Evolutionary conservation across 192 early-diverging fungal species (phyloP), one percentile per base, ranked within the genome.

Genomic region (Kappamyces sp.): DNA sequence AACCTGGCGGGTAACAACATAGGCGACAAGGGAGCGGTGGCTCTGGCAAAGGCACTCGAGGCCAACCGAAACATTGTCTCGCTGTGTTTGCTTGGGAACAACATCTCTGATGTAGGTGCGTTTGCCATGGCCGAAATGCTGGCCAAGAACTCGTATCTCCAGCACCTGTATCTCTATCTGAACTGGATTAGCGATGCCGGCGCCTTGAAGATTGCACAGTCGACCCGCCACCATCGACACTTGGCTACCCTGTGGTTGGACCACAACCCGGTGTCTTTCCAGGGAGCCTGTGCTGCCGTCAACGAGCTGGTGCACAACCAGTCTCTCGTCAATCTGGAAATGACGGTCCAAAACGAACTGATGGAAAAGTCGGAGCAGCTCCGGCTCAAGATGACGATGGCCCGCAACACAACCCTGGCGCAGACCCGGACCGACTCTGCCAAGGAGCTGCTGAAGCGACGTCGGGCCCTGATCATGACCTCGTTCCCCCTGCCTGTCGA

Each of bases 41-140:
- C 59, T 6, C 51, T 76, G 12, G 69, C 71, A 0, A 65, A 76
- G 4, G 68, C 66, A 5, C 46, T 76, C 34, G 36, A 64, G 31
- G 33, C 38, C n/a, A 74, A 76, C 40, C 49, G 63, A 10, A 53
- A 60, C 8, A 43, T 76, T 3, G 62, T 51, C 3, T 53, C 68
- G 3, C 55, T 76, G 38, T 67, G 59, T 33, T n/a, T 73, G 5
- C 69, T 73, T 46, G 63, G 66, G 50, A 76, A 76, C 60, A 66
- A 51, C 40, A 63, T 73, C 63, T 60, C 36, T 31, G 61, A 65
- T 49, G 65, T 61, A 1, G 74, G 74, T 12, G 60, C 72, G 0
- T 44, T 53, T n/a, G 63, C 62, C 34, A 31, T 76, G 8, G 73
- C 69, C 1, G 42, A 43, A 38, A 70, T 75, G 40, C 59, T 76